These are phyloP conservation scores for Picea abies DNA, from an alignment of 83 land plant species.

Conservation along the genomic window DNA sequence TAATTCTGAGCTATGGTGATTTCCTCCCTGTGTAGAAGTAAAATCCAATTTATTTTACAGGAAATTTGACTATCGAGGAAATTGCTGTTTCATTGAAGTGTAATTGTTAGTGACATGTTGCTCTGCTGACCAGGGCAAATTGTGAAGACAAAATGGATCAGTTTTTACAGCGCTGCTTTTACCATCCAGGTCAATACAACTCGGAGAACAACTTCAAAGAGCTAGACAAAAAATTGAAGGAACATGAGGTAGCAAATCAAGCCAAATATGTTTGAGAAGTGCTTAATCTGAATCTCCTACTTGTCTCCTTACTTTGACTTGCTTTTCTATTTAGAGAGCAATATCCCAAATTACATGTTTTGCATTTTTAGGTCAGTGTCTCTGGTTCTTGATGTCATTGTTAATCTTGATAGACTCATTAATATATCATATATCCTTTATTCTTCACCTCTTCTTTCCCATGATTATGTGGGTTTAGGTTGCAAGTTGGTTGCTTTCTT, in stretches of 20 bases:
- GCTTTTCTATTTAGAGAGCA: background rate
- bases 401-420: background rate
- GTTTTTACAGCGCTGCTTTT: constrained; percentile 84
- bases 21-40: background rate
- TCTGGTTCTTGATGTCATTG: background rate
- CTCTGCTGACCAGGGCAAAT: constrained; percentile 62
- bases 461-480: background rate
- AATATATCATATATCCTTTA: background rate
- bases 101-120: background rate
- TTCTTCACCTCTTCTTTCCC: background rate
- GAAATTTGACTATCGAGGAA: background rate
- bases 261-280: background rate
- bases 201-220: constrained; percentile 79
- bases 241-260: constrained; percentile 67
- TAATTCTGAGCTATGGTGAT: background rate
- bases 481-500: background rate
- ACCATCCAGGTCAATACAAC: constrained; percentile 87
- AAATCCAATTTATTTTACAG: background rate
- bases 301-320: background rate
- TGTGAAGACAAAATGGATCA: constrained; percentile 86
- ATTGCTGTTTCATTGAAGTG: background rate
- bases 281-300: background rate
- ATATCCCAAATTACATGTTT: background rate
- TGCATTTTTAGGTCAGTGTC: background rate
- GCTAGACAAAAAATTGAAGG: constrained; percentile 70